phyloP scores from a whole-genome alignment of 768 basidiomycete genomes.

The Rhizopogon vesiculosus region DNA sequence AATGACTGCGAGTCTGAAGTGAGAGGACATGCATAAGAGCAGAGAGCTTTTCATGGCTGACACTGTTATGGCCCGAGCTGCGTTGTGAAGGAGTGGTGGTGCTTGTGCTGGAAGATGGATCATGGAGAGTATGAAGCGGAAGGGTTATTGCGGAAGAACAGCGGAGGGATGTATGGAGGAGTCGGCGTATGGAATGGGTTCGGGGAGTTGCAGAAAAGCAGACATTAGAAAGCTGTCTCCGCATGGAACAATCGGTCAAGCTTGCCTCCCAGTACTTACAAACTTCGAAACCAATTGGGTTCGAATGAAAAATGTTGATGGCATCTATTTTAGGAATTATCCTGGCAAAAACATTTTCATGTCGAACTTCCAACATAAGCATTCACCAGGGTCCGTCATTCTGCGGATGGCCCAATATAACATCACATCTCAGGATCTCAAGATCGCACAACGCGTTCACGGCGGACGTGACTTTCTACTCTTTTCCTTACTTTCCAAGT shows the following conservation, averaged over 20 bases:
- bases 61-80: not conserved
- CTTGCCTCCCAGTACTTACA: not conserved
- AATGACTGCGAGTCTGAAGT: conserved; percentile 31
- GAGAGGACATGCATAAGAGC: conserved; percentile 26
- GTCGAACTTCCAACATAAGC: no score
- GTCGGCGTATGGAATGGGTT: not conserved
- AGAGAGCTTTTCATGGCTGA: conserved; percentile 21
- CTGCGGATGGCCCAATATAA: no score
- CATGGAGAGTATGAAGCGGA: not conserved
- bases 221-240: conserved; percentile 1
- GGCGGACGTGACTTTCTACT: no score
- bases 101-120: not conserved
- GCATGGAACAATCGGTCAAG: not conserved
- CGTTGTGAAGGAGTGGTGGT: not conserved
- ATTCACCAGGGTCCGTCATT: no score
- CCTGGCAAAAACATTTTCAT: no score
- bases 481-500: no score
- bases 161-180: not conserved
- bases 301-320: no score
- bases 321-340: no score
- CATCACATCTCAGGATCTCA: no score
- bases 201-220: not conserved
- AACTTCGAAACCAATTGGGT: no score
- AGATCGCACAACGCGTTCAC: no score
- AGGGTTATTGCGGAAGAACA: not conserved